Conservation (phyloP, 768 basidiomycete species). For the Tubosaeta sp. region DNA sequence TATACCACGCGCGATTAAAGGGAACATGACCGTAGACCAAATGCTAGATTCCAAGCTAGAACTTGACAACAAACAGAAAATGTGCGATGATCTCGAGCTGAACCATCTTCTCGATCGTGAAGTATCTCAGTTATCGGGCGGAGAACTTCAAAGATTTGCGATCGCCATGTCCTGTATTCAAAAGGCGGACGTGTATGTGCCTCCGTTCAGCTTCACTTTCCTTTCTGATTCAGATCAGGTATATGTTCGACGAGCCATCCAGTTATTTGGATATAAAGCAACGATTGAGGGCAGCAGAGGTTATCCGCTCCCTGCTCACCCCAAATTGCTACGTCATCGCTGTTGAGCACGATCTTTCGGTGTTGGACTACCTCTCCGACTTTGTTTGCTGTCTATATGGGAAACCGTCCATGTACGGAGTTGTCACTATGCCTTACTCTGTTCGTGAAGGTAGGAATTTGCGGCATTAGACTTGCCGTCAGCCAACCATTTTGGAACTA, state of each 20-base stretch:
- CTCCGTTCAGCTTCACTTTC: background rate
- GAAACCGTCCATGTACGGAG: conserved; percentile 95
- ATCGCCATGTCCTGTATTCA: conserved; percentile 98
- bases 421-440: conserved; percentile 98
- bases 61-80: conserved; percentile 79
- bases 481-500: conserved; percentile 26
- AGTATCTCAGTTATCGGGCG: conserved; percentile 83
- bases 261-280: conserved; percentile 97
- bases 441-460: conserved; percentile 81
- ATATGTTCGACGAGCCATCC: conserved; percentile 99
- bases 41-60: conserved; percentile 94
- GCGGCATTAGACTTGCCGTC: background rate
- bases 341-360: conserved; percentile 98
- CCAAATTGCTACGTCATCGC: conserved; percentile 91
- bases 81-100: conserved; percentile 85
- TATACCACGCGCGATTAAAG: conserved; percentile 95
- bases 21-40: conserved; percentile 73
- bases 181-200: conserved; percentile 85
- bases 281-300: conserved; percentile 89
- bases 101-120: conserved; percentile 84
- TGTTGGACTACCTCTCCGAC: conserved; percentile 97
- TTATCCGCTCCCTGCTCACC: conserved; percentile 81
- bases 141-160: conserved; percentile 96
- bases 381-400: conserved; percentile 98
- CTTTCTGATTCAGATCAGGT: conserved; percentile 42